Base-by-base conservation (phyloP, 2,329 filamentous ascomycete genomes). In the Ambrosiella beaveri region DNA sequence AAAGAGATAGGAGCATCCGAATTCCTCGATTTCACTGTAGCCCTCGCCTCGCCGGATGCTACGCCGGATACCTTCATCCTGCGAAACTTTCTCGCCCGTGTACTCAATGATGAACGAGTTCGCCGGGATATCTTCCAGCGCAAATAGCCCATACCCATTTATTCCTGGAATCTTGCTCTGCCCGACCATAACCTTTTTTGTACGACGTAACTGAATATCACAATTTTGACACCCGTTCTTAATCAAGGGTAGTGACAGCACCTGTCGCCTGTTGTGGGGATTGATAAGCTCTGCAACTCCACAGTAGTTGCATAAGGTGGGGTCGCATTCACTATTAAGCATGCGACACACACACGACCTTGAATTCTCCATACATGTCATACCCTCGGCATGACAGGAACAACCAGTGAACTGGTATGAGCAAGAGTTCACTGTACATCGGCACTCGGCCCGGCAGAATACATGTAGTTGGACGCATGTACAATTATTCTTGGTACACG, bases 21-120 rank as follows among this genome's bases (percentile, higher is more conserved):
- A 70, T 58, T 78, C 75, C 9, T 52, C 55, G 62, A 82, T 78
- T 57, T 85, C 77, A 12, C 59, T 55, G 58, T 82, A 82, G 6
- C 79, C 76, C 57, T 81, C 75, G 38, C 78, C 78, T 1, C 78
- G 75, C 1, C 78, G 68, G 7, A 79, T 78, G 60, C 84, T 82
- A 41, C 86, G 76, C 2, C 85, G 78, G 27, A 86, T 79, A 2
- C 80, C 81, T 66, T 90, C 86, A 53, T 81, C 75, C 44, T 79
- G 77, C 3, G 79, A 82, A 59, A 91, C 83, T 9, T 88, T 74
- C 67, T 93, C 88, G 52, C 88, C 88, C 1, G 81, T 81, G 66
- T 93, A 93, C 67, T 93, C 88, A 38, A 86, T 84, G 15, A 93
- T 74, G 63, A 86, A 91, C n/a, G 86, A 82, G 56, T 83, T 80